These are phyloP conservation scores for Toxoplasma gondii DNA, from an alignment of 169 alveolate genomes.

Conservation along the genomic window DNA sequence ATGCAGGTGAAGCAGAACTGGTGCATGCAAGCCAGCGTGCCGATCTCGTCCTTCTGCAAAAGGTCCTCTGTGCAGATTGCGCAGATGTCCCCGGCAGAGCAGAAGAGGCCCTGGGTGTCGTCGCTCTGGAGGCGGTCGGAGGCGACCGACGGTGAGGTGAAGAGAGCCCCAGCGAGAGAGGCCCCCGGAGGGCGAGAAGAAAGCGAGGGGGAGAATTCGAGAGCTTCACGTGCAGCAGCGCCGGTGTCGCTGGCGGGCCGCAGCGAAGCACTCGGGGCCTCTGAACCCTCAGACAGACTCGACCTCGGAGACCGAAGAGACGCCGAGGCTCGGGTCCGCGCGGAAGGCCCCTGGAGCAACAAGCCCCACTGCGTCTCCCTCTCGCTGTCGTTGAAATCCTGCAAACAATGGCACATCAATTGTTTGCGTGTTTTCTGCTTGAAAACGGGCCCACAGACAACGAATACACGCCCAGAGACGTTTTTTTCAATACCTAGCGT, in stretches of 20 bases:
- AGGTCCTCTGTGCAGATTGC: slow-evolving; percentile 41
- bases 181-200: neutral
- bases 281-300: too few relatives aligned
- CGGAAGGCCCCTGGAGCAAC: neutral
- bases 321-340: neutral
- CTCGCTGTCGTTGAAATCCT: neutral
- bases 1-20: slow-evolving; percentile 77
- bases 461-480: too few relatives aligned
- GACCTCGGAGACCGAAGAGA: neutral
- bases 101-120: neutral
- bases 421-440: too few relatives aligned
- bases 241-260: too few relatives aligned
- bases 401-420: neutral
- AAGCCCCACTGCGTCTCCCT: neutral
- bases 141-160: neutral
- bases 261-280: too few relatives aligned
- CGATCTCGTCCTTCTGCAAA: slow-evolving; percentile 25
- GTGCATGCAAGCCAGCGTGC: slow-evolving; percentile 71
- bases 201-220: neutral
- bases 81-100: slow-evolving; percentile 33
- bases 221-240: neutral
- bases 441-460: too few relatives aligned
- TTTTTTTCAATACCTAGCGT: too few relatives aligned
- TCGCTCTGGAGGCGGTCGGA: neutral
- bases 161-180: neutral